Evolutionary conservation across 257 asterid genomes (phyloP), one percentile per base, ranked within the genome.

Genomic region (Solanum acaule): DNA sequence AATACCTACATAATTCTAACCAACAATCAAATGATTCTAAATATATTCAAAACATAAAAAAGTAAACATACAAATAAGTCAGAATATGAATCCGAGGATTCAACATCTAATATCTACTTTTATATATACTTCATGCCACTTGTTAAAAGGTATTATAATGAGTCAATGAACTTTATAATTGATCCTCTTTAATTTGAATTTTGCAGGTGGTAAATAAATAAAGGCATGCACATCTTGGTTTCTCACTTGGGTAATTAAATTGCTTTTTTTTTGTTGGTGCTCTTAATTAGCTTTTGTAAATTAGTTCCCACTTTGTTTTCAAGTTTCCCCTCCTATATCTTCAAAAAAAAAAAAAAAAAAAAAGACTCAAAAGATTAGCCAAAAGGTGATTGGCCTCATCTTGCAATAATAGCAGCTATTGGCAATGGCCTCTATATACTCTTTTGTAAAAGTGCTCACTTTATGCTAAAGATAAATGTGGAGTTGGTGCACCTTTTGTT

Each of bases 121-220:
- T 77, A 77, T 77, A 40, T 52, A 15, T 52, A 16, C 61, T 40
- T 40, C 23, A 40, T n/a, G 33, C 23, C 35, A 12, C 9, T 63
- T 63, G 27, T 23, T 23, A 63, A 23, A 63, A 37, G 33, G 56
- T 49, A 52, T 52, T 40, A 20, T 11, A 14, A 42, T 78, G n/a
- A 78, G 61, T n/a, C 0, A 4, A 40, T 63, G 46, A 15, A 70
- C 52, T 82, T 79, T 34, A 29, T 12, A 49, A 46, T 81, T 40
- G 56, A 42, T 34, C 82, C 71, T 44, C 33, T 67, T 67, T 44
- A 16, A 11, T 78, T 87, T 87, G 61, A 56, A 59, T 31, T 31
- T 72, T 73, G 84, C 92, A 91, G 93, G 88, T 79, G 89, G 93
- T 87, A 91, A 90, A 90, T 90, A 89, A 79, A 37, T 68, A 38